Evolutionary conservation across 2,329 filamentous ascomycete species (phyloP), one percentile per base, ranked within the genome.

Genomic region (Ceratocystis eucalypticola): DNA sequence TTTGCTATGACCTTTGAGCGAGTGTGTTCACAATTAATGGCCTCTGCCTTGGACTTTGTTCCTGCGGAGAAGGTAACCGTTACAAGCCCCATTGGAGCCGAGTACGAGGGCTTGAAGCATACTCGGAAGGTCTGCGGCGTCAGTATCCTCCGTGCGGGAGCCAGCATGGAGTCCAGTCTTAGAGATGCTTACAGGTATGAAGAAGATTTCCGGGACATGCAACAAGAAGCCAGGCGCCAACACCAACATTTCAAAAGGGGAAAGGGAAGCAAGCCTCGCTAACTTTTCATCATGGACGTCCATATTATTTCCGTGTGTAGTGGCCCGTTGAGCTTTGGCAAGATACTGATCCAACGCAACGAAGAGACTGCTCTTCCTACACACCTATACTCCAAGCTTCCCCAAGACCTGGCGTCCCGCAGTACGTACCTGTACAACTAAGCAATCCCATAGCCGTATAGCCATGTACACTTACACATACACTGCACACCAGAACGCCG

Each of bases 341-440:
- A 74, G 65, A 71, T 74, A 30, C 68, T 75, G 17, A 75, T 74
- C 48, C 74, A 74, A 57, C 69, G 74, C 59, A 70, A 75, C 68
- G 73, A 74, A 65, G 68, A 70, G 41, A 74, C 72, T 0, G 70
- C 70, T 37, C 67, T 71, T 5, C 72, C 74, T 2, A 66, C 61
- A 10, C 70, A 73, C n/a, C 68, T 74, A 4, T 74, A 74, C 63
- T 72, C 70, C 20, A 74, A 74, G 57, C 67, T 74, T 20, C 73
- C 73, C 5, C 50, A 61, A 41, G 66, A 69, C 20, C 71, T 74
- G 12, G 63, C 65, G 22, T 53, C 65, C 37, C 61, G 45, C 37
- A 68, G 68, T 69, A 57, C 25, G 68, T 33, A 33, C 30, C 30
- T 7, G 30, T 33, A 33, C 30, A 33, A 33, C 30, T 33, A 5